These are phyloP conservation scores for Myxozyma neglecta DNA, from an alignment of 805 yeast species.

Conservation along the genomic window DNA sequence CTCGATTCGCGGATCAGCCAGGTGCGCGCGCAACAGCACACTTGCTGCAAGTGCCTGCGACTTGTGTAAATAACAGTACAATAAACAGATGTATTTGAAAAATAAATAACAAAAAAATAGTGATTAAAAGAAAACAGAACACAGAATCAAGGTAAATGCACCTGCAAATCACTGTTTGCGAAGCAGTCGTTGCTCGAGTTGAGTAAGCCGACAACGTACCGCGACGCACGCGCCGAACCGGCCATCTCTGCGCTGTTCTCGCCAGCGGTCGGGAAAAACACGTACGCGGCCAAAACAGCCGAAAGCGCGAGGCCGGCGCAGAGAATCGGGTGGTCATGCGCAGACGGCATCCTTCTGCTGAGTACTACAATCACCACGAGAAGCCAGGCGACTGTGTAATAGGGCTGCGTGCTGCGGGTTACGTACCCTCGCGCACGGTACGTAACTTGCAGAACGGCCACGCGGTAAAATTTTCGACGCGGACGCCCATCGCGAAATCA, in stretches of 20 bases:
- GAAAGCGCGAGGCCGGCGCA: neutral
- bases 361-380: neutral
- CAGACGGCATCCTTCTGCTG: neutral
- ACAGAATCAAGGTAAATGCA: neutral
- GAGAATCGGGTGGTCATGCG: conserved; percentile 15
- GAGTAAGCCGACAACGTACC: conserved; percentile 73
- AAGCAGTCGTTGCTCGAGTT: conserved; percentile 88
- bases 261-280: conserved; percentile 21
- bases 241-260: neutral
- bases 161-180: conserved; percentile 87
- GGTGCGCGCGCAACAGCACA: conserved; percentile 16
- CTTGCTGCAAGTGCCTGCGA: conserved; percentile 26
- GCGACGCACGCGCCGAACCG: conserved; percentile 19
- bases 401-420: neutral
- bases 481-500: neutral
- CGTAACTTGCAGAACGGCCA: neutral
- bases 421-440: conserved; percentile 1
- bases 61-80: neutral
- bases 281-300: conserved; percentile 17
- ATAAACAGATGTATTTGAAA: neutral
- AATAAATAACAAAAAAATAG: neutral
- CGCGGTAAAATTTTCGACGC: conserved; percentile 3
- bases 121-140: neutral
- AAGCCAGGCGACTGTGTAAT: neutral
- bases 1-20: conserved; percentile 15